Conservation (phyloP, 2,329 filamentous ascomycete species). For the Pseudogymnoascus sp. region DNA sequence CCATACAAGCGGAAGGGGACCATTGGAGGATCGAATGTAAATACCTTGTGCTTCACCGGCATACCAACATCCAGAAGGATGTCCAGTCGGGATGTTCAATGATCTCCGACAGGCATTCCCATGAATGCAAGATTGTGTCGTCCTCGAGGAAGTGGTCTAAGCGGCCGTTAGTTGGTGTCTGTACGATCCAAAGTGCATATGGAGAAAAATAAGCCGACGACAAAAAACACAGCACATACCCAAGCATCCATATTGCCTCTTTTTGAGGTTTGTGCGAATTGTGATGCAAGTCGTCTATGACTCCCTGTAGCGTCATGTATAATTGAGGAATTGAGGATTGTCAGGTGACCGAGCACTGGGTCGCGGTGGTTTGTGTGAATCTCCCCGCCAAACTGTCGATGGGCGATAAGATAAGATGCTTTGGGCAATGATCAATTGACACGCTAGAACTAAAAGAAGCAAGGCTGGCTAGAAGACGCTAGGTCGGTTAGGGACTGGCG, state of each 20-base stretch:
- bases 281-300: not conserved
- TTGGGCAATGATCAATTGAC: too few species aligned
- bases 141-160: conserved; percentile 18
- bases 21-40: conserved; percentile 29
- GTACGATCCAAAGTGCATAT: not conserved
- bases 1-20: not conserved
- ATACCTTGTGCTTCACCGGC: conserved; percentile 53
- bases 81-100: conserved; percentile 48
- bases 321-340: not conserved
- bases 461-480: not conserved
- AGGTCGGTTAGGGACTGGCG: not conserved
- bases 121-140: conserved; percentile 50
- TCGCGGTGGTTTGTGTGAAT: too few species aligned
- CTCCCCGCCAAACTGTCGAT: too few species aligned
- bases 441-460: too few species aligned
- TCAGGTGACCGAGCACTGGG: too few species aligned
- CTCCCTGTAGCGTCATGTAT: not conserved
- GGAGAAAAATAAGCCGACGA: not conserved
- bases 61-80: conserved; percentile 58
- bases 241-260: conserved; percentile 6
- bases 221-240: not conserved
- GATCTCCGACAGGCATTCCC: conserved; percentile 55
- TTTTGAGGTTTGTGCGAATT: not conserved
- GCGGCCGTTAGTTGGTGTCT: not conserved
- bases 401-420: too few species aligned